Evolutionary conservation across 345 rosid genomes (phyloP).

Genomic region (Lepidium aucheri): DNA sequence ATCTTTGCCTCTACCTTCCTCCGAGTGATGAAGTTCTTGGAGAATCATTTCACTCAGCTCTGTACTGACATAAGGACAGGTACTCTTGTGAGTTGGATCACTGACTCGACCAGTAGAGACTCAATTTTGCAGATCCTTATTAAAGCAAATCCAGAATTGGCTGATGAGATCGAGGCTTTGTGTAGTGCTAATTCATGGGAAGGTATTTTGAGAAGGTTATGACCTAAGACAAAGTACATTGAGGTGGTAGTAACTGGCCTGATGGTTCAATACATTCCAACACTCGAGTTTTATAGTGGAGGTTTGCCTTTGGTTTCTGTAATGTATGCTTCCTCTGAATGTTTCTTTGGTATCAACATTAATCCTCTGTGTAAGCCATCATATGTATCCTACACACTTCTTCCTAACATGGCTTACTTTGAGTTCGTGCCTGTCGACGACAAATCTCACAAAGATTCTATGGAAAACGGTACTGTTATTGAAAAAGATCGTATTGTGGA

Average conservation of each 20-base stretch:
- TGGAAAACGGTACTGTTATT: conserved; percentile 30
- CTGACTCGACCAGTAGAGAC: conserved; percentile 49
- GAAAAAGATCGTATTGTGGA: conserved; percentile 35
- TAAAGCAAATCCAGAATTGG: conserved; percentile 37
- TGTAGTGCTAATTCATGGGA: conserved; percentile 50
- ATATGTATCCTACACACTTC: conserved; percentile 79
- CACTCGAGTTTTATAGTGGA: conserved; percentile 72
- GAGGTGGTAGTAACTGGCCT: conserved; percentile 87
- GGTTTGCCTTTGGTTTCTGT: conserved; percentile 76
- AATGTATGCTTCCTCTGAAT: conserved; percentile 95
- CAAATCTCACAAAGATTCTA: conserved; percentile 24
- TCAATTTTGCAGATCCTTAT: conserved; percentile 37
- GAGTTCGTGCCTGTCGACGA: conserved; percentile 70
- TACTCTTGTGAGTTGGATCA: conserved; percentile 60
- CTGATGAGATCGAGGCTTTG: conserved; percentile 45
- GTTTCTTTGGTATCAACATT: conserved; percentile 78
- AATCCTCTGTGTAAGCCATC: conserved; percentile 60
- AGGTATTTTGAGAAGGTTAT: conserved; percentile 65
- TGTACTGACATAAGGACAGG: conserved; percentile 63
- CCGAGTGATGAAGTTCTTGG: conserved; percentile 73
- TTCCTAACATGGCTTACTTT: conserved; percentile 84
- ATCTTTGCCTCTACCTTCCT: conserved; percentile 83
- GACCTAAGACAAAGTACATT: conserved; percentile 78
- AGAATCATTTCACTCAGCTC: conserved; percentile 60
- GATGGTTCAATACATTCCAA: conserved; percentile 85